Conservation (phyloP, 2,329 filamentous ascomycete genomes). For the Tothia fuscella region DNA sequence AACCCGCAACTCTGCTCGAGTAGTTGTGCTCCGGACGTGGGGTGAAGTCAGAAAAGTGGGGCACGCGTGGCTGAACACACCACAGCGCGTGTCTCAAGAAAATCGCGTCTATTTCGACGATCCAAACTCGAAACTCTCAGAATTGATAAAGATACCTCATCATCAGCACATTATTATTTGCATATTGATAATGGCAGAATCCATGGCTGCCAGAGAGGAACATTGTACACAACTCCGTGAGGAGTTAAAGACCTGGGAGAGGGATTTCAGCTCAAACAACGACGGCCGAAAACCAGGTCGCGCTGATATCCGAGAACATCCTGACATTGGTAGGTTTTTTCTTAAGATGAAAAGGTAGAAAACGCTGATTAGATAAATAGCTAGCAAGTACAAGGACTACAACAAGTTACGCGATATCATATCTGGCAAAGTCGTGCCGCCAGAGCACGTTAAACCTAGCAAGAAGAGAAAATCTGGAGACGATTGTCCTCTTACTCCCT, state of each 20-base stretch:
- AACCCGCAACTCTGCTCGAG: too few species aligned
- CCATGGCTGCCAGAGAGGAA: neutral
- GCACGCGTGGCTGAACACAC: too few species aligned
- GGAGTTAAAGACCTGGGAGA: conserved; percentile 55
- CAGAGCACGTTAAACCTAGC: neutral
- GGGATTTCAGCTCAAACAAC: conserved; percentile 49
- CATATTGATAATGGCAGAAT: conserved; percentile 5
- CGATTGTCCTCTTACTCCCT: conserved; percentile 19
- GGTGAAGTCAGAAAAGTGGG: too few species aligned
- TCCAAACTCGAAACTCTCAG: too few species aligned
- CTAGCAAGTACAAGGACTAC: conserved; percentile 66
- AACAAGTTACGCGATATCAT: conserved; percentile 42
- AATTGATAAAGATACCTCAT: too few species aligned
- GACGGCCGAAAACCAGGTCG: conserved; percentile 56
- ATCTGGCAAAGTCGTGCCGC: conserved; percentile 1
- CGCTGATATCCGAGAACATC: conserved; percentile 64
- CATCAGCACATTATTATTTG: too few species aligned
- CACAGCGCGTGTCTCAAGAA: too few species aligned
- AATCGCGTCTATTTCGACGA: too few species aligned
- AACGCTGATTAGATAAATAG: conserved; percentile 28
- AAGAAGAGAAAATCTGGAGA: conserved; percentile 1
- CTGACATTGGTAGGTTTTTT: conserved; percentile 49
- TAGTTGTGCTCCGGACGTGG: too few species aligned
- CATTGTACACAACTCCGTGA: neutral
- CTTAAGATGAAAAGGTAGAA: conserved; percentile 10